phyloP scores from a whole-genome alignment of 352 stramenopile species.

The Globisporangium canariense region DNA sequence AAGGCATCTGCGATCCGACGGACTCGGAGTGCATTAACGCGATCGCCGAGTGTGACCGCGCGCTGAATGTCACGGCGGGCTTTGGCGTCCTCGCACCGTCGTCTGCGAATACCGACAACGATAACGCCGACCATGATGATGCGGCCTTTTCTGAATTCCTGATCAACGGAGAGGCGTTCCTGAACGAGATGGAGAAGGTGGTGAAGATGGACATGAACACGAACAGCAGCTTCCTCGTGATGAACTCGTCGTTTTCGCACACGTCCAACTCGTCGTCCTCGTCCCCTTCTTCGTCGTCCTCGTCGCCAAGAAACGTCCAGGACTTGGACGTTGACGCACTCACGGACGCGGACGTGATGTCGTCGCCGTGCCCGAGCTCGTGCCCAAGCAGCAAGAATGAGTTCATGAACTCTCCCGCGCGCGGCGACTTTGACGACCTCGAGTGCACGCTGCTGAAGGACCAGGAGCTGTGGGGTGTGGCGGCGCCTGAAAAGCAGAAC shows the following conservation, averaged over 20 bases:
- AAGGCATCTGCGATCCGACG: not conserved
- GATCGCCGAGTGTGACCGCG: constrained; percentile 11
- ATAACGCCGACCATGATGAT: constrained; percentile 5
- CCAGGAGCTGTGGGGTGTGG: constrained; percentile 2
- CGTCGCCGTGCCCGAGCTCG: constrained; percentile 47
- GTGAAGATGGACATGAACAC: constrained; percentile 36
- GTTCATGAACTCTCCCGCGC: constrained; percentile 23
- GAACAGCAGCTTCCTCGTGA: constrained; percentile 8
- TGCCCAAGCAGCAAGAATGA: constrained; percentile 27
- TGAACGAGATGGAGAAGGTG: constrained; percentile 51
- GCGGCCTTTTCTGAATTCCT: constrained; percentile 34
- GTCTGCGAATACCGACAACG: constrained; percentile 16
- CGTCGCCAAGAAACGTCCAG: constrained; percentile 18
- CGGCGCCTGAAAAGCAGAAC: not conserved
- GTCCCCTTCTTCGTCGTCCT: constrained; percentile 7
- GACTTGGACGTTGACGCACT: constrained; percentile 39
- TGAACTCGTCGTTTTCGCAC: constrained; percentile 8
- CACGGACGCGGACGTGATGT: constrained; percentile 43
- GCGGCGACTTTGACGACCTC: constrained; percentile 33
- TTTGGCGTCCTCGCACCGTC: not conserved
- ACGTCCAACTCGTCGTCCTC: constrained; percentile 1
- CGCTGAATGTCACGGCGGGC: constrained; percentile 20
- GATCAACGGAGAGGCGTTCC: constrained; percentile 55
- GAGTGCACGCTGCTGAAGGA: constrained; percentile 23
- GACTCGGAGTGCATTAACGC: not conserved